Conservation (phyloP, 768 basidiomycete genomes). For the Suillus americanus region DNA sequence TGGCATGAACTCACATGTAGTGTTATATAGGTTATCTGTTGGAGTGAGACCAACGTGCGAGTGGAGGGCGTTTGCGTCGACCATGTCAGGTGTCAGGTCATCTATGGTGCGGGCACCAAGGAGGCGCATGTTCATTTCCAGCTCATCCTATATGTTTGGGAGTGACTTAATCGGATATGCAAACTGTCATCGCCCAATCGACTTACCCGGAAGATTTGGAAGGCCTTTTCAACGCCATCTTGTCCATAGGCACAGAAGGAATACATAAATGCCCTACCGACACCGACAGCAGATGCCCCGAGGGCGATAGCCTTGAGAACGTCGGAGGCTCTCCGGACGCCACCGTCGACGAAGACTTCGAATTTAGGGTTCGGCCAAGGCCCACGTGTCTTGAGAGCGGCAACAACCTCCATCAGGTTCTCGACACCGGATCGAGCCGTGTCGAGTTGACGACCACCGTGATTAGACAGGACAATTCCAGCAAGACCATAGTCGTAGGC, state of each 20-base stretch:
- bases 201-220: slow-evolving; percentile 74
- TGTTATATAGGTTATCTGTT: slow-evolving; percentile 69
- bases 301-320: slow-evolving; percentile 86
- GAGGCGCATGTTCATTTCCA: slow-evolving; percentile 96
- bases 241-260: slow-evolving; percentile 87
- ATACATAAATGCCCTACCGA: slow-evolving; percentile 87
- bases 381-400: slow-evolving; percentile 65
- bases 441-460: slow-evolving; percentile 78
- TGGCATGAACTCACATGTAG: slow-evolving; percentile 65
- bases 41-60: slow-evolving; percentile 70
- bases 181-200: background rate
- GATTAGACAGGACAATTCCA: slow-evolving; percentile 85
- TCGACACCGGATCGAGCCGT: slow-evolving; percentile 88
- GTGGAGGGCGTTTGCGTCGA: slow-evolving; percentile 73
- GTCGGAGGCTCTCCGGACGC: slow-evolving; percentile 87
- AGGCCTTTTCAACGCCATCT: slow-evolving; percentile 81
- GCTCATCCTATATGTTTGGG: slow-evolving; percentile 74
- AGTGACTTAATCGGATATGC: background rate
- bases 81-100: slow-evolving; percentile 87
- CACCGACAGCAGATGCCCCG: slow-evolving; percentile 87
- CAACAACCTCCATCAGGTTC: slow-evolving; percentile 83
- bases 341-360: slow-evolving; percentile 92
- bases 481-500: slow-evolving; percentile 77
- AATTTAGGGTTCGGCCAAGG: slow-evolving; percentile 80
- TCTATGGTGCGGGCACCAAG: slow-evolving; percentile 79